phyloP scores from a whole-genome alignment of 805 yeast species.

The Zygotorulaspora chibaensis region DNA sequence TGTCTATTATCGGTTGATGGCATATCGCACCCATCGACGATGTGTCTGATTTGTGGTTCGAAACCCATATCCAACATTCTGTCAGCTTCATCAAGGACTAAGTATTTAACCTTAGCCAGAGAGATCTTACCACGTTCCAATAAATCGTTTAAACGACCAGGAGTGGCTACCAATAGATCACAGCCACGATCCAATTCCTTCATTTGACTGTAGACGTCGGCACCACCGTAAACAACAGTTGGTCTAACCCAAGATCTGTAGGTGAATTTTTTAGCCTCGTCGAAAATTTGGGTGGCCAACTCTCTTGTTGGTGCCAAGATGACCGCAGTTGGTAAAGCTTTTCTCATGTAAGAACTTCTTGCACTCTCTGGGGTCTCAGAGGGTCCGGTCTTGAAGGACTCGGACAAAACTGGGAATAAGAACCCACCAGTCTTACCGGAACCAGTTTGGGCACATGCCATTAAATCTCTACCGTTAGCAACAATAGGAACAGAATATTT shows the following conservation, averaged over 20 bases:
- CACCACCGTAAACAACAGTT: slow-evolving; percentile 97
- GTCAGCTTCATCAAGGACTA: slow-evolving; percentile 98
- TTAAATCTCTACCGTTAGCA: slow-evolving; percentile 82
- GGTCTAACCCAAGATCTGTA: slow-evolving; percentile 99
- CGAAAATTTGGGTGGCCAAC: slow-evolving; percentile 93
- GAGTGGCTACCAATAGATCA: slow-evolving; percentile 95
- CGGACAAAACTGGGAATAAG: slow-evolving; percentile 93
- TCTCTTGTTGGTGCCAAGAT: slow-evolving; percentile 99
- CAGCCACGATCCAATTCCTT: slow-evolving; percentile 90
- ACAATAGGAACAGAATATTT: slow-evolving; percentile 91
- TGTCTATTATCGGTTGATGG: slow-evolving; percentile 88
- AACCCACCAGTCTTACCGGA: slow-evolving; percentile 99
- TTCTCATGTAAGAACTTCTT: slow-evolving; percentile 49
- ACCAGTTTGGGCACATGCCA: slow-evolving; percentile 98
- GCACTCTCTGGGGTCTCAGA: slow-evolving; percentile 46
- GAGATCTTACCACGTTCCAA: slow-evolving; percentile 93
- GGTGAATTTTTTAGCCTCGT: slow-evolving; percentile 91
- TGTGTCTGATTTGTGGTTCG: slow-evolving; percentile 98
- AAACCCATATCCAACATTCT: slow-evolving; percentile 99
- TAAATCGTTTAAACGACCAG: slow-evolving; percentile 97
- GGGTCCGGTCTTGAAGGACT: slow-evolving; percentile 87
- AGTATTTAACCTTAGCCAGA: slow-evolving; percentile 80
- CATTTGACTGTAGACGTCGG: slow-evolving; percentile 84
- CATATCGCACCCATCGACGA: slow-evolving; percentile 97
- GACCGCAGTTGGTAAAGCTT: slow-evolving; percentile 90